These are phyloP conservation scores for Fusarium papillatum DNA, from an alignment of 2,329 filamentous ascomycete genomes.

Conservation along the genomic window DNA sequence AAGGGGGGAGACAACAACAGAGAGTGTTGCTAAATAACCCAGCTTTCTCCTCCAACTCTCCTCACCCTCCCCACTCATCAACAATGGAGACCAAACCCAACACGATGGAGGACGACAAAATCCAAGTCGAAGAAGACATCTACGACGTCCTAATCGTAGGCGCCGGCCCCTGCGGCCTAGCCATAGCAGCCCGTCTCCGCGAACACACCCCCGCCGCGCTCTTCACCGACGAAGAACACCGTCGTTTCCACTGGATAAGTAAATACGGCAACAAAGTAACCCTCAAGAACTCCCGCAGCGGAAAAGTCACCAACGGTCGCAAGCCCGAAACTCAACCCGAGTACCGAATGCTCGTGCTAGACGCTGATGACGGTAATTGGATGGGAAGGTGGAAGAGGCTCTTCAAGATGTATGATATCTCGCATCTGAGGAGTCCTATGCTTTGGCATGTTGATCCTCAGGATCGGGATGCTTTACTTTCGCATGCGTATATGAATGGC, in stretches of 20 bases:
- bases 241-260: slow-evolving; percentile 83
- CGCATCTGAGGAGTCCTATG: slow-evolving; percentile 82
- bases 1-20: neutral
- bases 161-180: slow-evolving; percentile 81
- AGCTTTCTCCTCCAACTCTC: neutral
- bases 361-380: slow-evolving; percentile 74
- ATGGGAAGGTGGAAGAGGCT: slow-evolving; percentile 79
- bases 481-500: slow-evolving; percentile 73
- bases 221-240: slow-evolving; percentile 87
- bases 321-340: slow-evolving; percentile 34
- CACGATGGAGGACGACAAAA: neutral
- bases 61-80: neutral
- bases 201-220: slow-evolving; percentile 83
- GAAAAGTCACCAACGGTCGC: slow-evolving; percentile 43
- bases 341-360: slow-evolving; percentile 73
- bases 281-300: slow-evolving; percentile 61
- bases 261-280: slow-evolving; percentile 73
- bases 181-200: slow-evolving; percentile 78
- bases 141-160: slow-evolving; percentile 81
- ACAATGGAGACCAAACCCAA: slow-evolving; percentile 7
- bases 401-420: slow-evolving; percentile 78
- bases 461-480: slow-evolving; percentile 80
- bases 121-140: slow-evolving; percentile 50
- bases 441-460: slow-evolving; percentile 86
- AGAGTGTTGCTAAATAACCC: slow-evolving; percentile 4